Percentiles rank a stretch among this genome's conserved stretches.
Conservation (phyloP, 805 yeast species). For the Schwanniomyces polymorphus region DNA sequence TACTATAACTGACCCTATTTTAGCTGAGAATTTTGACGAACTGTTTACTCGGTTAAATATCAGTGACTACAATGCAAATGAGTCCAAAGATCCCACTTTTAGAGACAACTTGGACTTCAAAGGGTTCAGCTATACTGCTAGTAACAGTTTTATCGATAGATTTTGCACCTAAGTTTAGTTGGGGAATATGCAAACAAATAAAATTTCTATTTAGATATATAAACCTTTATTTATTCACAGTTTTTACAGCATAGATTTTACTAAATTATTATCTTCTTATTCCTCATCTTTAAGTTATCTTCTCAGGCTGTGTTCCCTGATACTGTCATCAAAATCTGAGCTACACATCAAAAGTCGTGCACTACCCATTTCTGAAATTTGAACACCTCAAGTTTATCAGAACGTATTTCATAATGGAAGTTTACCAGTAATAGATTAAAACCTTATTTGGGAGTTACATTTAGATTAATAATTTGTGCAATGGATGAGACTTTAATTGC, state of each 20-base stretch:
- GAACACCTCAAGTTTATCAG: constrained; percentile 3
- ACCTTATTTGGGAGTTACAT: background rate
- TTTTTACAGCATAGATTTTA: too few relatives aligned
- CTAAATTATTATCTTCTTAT: too few relatives aligned
- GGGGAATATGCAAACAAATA: background rate
- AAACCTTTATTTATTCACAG: too few relatives aligned
- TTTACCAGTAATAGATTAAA: background rate
- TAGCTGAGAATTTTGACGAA: constrained; percentile 82
- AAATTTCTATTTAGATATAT: too few relatives aligned
- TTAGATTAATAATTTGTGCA: constrained; percentile 1
- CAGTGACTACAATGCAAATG: constrained; percentile 21
- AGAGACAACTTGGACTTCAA: constrained; percentile 12
- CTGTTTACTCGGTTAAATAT: constrained; percentile 75
- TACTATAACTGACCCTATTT: constrained; percentile 70
- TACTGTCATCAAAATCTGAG: background rate
- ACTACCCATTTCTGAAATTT: background rate
- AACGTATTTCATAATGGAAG: background rate
- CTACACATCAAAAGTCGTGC: background rate
- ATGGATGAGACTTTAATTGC: constrained; percentile 82
- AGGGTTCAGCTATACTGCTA: constrained; percentile 36
- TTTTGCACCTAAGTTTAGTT: constrained; percentile 6
- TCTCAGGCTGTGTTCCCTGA: background rate
- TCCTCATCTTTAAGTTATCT: too few relatives aligned
- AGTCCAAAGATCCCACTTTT: constrained; percentile 7
- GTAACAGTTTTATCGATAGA: constrained; percentile 25